Evolutionary conservation across 352 stramenopile species (phyloP), one percentile per base, ranked within the genome.

Genomic region (Ophiocytium majus): DNA sequence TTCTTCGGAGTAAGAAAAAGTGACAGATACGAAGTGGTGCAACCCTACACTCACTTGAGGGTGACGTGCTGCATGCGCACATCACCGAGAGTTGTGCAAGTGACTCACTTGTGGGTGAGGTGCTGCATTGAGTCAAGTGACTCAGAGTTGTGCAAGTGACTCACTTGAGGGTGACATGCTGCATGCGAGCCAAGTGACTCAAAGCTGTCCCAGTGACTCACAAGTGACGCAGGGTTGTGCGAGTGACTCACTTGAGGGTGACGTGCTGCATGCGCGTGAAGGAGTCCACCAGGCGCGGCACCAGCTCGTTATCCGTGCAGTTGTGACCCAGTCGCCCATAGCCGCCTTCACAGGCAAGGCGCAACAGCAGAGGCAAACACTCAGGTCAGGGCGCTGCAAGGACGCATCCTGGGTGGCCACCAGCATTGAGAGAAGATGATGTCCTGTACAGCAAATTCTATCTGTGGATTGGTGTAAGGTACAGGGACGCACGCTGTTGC

Each of bases 251-350:
- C 66, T 78, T 78, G 32, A 87, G 37, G 17, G 57, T 82, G 5
- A 87, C 76, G 76, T 87, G 83, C 19, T 37, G 43, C 71, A 87
- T 64, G 31, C 83, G 79, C 32, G 63, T 79, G 1, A 87, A 81
- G 0, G 36, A 50, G 43, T 84, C 66, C 33, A 87, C 74, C 64
- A 85, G 31, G 66, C 83, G 81, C n/a, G 83, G 83, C 31, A 57
- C 63, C 1, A 87, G 66, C 66, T 87, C 83, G 17, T 82, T 76
- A 32, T 87, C 83, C 50, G 83, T 66, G 66, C 83, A 75, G 35
- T 78, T 79, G 50, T 87, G 83, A 19, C 83, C 83, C 28, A 87
- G 83, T 0, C 83, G 81, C 37, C 83, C 83, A 17, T 87, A 87
- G 37, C 66, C 66, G 35, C 66, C 66, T 78, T 5, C 14, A 57